A percentile compares a stretch with the other conserved stretches of the same genome.
phyloP scores from a whole-genome alignment of 2,329 filamentous ascomycete species.

The Chrysoporthe cubensis region DNA sequence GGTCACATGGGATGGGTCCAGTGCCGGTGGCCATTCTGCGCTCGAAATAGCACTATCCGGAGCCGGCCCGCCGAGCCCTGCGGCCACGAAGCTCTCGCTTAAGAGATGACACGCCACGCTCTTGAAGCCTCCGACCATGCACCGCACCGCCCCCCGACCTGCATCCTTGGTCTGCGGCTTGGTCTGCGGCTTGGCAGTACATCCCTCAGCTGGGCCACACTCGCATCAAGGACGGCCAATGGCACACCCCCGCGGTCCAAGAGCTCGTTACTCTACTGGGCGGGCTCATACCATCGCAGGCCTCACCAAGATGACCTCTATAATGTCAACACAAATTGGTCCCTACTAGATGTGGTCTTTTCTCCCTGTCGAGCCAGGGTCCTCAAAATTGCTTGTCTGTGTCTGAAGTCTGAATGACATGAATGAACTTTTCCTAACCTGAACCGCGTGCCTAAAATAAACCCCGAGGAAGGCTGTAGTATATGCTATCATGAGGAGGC shows the following conservation, averaged over 20 bases:
- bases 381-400: neutral
- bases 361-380: neutral
- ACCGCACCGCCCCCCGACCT: neutral
- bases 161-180: no score
- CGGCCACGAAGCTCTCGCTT: neutral
- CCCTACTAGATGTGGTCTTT: no score
- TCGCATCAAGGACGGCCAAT: no score
- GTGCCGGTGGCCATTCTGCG: neutral
- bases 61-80: neutral
- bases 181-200: no score
- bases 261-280: no score
- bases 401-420: neutral
- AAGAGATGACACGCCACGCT: neutral
- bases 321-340: no score
- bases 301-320: no score
- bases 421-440: slow-evolving; percentile 5
- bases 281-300: no score
- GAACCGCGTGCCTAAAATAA: neutral
- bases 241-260: no score
- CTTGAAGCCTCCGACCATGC: neutral
- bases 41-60: neutral
- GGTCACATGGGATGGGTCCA: neutral
- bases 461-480: no score
- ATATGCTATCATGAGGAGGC: neutral
- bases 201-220: no score